A percentile compares a stretch with the other conserved stretches of the same genome.
These are phyloP conservation scores for Penicillium sp. DNA, from an alignment of 2,329 filamentous ascomycete species.

Conservation along the genomic window DNA sequence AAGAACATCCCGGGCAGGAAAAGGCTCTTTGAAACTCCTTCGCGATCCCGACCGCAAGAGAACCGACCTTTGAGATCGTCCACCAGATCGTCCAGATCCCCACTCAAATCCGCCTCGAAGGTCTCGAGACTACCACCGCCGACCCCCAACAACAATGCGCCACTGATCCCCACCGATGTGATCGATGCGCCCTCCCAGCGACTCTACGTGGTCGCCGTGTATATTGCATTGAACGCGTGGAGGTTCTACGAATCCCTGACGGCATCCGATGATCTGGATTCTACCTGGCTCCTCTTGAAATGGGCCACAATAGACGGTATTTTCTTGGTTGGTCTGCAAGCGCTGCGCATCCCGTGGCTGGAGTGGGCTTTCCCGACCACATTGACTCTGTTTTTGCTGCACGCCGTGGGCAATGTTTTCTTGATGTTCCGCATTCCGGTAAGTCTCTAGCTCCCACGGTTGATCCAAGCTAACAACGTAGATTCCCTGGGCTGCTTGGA, in stretches of 20 bases:
- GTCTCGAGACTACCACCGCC: constrained; percentile 17
- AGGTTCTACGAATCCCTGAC: constrained; percentile 83
- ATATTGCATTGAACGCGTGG: constrained; percentile 75
- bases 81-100: constrained; percentile 25
- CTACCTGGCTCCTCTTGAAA: constrained; percentile 90
- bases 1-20: constrained; percentile 47
- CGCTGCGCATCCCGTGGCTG: constrained; percentile 91
- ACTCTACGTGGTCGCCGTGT: constrained; percentile 81
- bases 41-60: constrained; percentile 28
- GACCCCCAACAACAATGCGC: constrained; percentile 40
- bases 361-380: constrained; percentile 81
- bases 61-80: constrained; percentile 16
- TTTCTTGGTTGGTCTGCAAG: constrained; percentile 84
- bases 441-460: constrained; percentile 32
- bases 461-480: constrained; percentile 33
- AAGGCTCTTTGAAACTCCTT: constrained; percentile 32
- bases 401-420: constrained; percentile 76
- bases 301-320: constrained; percentile 85
- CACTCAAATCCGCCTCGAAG: constrained; percentile 26
- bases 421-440: constrained; percentile 91
- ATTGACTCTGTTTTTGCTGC: constrained; percentile 68
- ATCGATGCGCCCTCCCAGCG: constrained; percentile 91
- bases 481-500: constrained; percentile 73
- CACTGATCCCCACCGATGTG: constrained; percentile 77
- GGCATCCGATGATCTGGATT: constrained; percentile 79